Percentiles rank a stretch among this genome's conserved stretches.
phyloP scores from a whole-genome alignment of 306 rosid genomes.

The Cucurbita maxima region DNA sequence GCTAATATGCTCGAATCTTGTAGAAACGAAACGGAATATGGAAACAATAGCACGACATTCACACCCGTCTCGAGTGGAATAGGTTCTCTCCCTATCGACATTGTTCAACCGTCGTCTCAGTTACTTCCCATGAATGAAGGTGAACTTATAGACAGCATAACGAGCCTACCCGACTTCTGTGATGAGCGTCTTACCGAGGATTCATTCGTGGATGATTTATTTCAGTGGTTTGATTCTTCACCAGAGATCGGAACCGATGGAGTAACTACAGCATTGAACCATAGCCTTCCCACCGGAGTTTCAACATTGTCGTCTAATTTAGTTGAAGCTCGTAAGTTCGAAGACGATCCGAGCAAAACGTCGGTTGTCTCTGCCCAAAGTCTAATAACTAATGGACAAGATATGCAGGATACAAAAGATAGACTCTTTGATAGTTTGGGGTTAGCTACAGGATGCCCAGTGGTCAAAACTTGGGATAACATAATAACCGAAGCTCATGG shows the following conservation, averaged over 20 bases:
- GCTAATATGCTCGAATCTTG: slow-evolving; percentile 14
- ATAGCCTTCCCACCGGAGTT: slow-evolving; percentile 19
- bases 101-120: not conserved
- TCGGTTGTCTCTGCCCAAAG: slow-evolving; percentile 16
- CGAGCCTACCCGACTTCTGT: slow-evolving; percentile 7
- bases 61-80: not conserved
- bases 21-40: slow-evolving; percentile 9
- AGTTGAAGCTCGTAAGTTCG: slow-evolving; percentile 7
- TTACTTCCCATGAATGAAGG: not conserved
- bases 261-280: slow-evolving; percentile 10
- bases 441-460: slow-evolving; percentile 17
- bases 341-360: not conserved
- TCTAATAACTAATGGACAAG: slow-evolving; percentile 17
- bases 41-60: not conserved
- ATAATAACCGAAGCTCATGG: slow-evolving; percentile 17
- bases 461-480: slow-evolving; percentile 28
- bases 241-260: slow-evolving; percentile 16
- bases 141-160: slow-evolving; percentile 11
- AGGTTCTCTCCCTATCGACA: not conserved
- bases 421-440: slow-evolving; percentile 22
- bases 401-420: slow-evolving; percentile 10
- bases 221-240: slow-evolving; percentile 43
- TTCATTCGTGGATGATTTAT: slow-evolving; percentile 38
- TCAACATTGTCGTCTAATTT: slow-evolving; percentile 20
- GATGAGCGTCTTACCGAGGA: slow-evolving; percentile 24